Conservation (phyloP, 2,329 filamentous ascomycete genomes). For the Conoideocrella luteorostrata region DNA sequence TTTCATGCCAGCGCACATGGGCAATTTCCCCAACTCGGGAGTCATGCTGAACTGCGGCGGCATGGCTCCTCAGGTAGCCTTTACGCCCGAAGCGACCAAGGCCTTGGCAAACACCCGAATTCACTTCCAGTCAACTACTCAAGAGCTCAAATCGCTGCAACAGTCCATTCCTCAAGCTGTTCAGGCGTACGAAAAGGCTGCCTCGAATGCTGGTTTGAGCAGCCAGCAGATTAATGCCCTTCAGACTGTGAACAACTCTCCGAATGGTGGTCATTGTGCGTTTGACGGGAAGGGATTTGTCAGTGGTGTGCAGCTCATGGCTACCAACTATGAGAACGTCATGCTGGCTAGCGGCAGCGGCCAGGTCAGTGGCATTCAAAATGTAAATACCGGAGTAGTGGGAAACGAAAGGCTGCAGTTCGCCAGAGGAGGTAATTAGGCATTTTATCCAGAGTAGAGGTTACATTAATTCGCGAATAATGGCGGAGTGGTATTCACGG, state of each 20-base stretch:
- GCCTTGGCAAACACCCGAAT: constrained; percentile 41
- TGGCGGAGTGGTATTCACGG: too few relatives aligned
- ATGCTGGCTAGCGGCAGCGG: constrained; percentile 45
- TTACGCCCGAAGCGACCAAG: constrained; percentile 32
- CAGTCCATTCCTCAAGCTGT: constrained; percentile 43
- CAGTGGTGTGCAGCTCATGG: constrained; percentile 51
- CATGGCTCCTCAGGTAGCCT: constrained; percentile 44
- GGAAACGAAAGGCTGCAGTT: constrained; percentile 10
- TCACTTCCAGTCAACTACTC: constrained; percentile 50
- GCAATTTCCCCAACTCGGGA: constrained; percentile 41
- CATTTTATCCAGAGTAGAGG: constrained; percentile 2
- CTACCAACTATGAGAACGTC: constrained; percentile 44
- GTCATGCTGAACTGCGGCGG: constrained; percentile 52
- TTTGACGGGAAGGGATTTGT: constrained; percentile 50
- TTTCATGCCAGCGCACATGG: constrained; percentile 51
- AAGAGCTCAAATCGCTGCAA: constrained; percentile 44
- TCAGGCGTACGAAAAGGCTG: constrained; percentile 43
- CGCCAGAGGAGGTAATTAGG: neutral
- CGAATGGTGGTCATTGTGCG: constrained; percentile 50
- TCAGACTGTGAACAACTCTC: constrained; percentile 52
- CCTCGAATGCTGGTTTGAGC: constrained; percentile 34
- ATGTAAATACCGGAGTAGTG: constrained; percentile 34
- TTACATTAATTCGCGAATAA: neutral
- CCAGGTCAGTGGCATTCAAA: constrained; percentile 40
- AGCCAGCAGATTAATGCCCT: constrained; percentile 39